Evolutionary conservation across 2,329 filamentous ascomycete genomes (phyloP), one percentile per base, ranked within the genome.

Genomic region (Blastomyces gilchristii): DNA sequence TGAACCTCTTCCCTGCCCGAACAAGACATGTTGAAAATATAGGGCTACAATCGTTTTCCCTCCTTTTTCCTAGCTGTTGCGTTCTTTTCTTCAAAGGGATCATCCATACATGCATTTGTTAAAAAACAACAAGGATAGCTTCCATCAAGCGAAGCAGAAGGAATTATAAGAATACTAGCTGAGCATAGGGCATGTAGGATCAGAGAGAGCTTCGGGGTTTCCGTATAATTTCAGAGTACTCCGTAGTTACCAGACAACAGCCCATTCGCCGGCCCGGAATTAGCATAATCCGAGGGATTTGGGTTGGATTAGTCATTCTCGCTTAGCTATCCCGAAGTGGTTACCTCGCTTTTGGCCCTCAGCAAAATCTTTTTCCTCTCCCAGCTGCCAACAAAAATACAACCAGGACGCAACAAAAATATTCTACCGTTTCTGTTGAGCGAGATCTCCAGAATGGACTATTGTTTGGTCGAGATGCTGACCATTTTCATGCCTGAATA

Each of bases 301-400:
- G 25, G 47, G 4, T 52, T 52, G 25, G n/a, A 1, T 57, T 22
- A 43, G 54, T 58, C 54, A 43, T 25, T 18, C 7, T 59, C 58
- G 58, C 58, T 59, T 59, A 59, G 45, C 25, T 59, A 1, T 59
- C 58, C 58, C 28, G 28, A 59, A 25, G n/a, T 12, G 43, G 58
- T n/a, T 59, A 28, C 12, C 14, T 28, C 16, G 2, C 34, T 58
- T 16, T 18, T 45, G 31, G 37, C 39, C 8, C 8, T 22, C 25
- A 59, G 22, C 9, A 47, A 59, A 49, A 34, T 56, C 31, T 5
- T n/a, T 28, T 49, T n/a, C 43, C 8, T n/a, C 8, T 43, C 41
- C 47, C 43, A 14, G 1, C 22, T 58, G n/a, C 8, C 37, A 43
- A 58, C 37, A 43, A 22, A 12, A 6, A 16, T 25, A 22, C 9